Conservation (phyloP, 306 rosid genomes). For the Malus orientalis region DNA sequence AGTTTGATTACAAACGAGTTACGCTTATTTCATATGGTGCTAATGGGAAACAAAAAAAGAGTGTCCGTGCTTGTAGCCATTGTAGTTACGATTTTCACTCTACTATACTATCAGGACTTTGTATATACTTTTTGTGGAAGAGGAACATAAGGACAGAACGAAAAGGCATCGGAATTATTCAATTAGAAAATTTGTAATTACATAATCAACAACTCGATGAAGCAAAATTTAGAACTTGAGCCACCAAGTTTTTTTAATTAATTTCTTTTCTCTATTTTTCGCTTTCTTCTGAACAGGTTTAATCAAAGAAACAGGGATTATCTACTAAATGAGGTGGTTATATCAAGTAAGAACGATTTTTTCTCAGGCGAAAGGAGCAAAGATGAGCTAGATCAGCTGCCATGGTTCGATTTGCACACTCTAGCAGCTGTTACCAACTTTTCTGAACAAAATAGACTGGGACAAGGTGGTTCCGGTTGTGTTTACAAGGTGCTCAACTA, state of each 20-base stretch:
- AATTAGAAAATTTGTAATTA: not conserved
- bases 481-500: slow-evolving; percentile 23
- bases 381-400: slow-evolving; percentile 38
- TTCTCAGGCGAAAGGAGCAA: slow-evolving; percentile 35
- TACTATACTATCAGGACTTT: slow-evolving; percentile 23
- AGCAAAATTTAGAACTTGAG: not conserved
- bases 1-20: not conserved
- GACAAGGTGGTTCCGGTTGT: slow-evolving; percentile 67
- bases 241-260: not conserved
- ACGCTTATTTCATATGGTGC: slow-evolving; percentile 21
- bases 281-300: slow-evolving; percentile 19
- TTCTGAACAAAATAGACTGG: slow-evolving; percentile 41
- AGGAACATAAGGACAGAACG: slow-evolving; percentile 1
- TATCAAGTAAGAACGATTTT: not conserved
- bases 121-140: slow-evolving; percentile 20
- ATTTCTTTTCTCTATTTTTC: too few species aligned
- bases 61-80: slow-evolving; percentile 24
- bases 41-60: slow-evolving; percentile 13
- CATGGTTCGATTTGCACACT: slow-evolving; percentile 37
- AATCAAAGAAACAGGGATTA: slow-evolving; percentile 31
- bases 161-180: slow-evolving; percentile 25
- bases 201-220: not conserved
- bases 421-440: slow-evolving; percentile 37
- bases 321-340: slow-evolving; percentile 15
- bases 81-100: slow-evolving; percentile 20